Evolutionary conservation across 2,329 filamentous ascomycete genomes (phyloP), one percentile per base, ranked within the genome.

Genomic region (Fusarium chlamydosporum): DNA sequence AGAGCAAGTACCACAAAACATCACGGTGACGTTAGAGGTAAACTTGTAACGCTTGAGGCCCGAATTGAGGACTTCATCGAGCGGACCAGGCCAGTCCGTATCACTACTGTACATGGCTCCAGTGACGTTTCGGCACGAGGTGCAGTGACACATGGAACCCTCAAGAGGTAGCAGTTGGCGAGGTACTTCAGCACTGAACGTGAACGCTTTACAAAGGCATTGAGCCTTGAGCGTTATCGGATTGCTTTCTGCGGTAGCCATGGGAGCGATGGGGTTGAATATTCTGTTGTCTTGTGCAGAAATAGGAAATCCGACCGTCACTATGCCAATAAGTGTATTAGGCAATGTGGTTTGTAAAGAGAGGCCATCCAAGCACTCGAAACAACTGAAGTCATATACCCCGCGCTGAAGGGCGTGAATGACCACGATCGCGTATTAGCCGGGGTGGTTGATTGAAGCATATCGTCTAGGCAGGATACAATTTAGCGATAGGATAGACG

Each of bases 101-200:
- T 27, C 31, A 8, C 62, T 6, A 78, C 80, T 20, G 74, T 77
- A 73, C 83, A 82, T 23, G 84, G 73, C 7, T 73, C 84, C 84
- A 0, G 81, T 82, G 4, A 76, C 35, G 56, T 81, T 83, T 2
- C 84, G 80, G 70, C 85, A 86, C 4, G 83, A 85, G 18, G 74
- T 75, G 76, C 84, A 86, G 75, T 86, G 84, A 68, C 85, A 86
- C 56, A 75, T 76, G 7, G 73, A 72, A 0, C 76, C 81, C 40
- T 74, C 59, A 1, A 87, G 75, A 9, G 84, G 84, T 4, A 85
- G 77, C 0, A 71, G 65, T 2, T 79, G 76, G 16, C 51, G 59
- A 3, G 75, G 55, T 2, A 84, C 56, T 1, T 66, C 26, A 2
- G 79, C 56, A 7, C 71, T 78, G 76, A 84, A 85, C 15, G 59